Percentiles rank a stretch among this genome's conserved stretches.
These are phyloP conservation scores for Hexamita inflata DNA, from an alignment of 208 protist genomes.

Conservation along the genomic window DNA sequence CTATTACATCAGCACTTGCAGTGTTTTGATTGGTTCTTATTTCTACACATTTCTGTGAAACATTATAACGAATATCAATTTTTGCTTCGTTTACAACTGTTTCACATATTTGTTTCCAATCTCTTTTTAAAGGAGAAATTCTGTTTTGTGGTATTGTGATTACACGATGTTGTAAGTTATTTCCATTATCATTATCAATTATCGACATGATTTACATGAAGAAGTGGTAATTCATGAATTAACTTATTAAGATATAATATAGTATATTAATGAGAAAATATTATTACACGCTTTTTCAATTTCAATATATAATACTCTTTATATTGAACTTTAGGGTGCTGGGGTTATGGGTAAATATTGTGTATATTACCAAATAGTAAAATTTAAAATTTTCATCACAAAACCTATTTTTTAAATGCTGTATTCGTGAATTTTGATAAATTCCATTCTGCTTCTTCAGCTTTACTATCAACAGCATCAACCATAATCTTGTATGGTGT, in stretches of 20 bases:
- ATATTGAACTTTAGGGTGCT: too few relatives aligned
- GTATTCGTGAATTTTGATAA: constrained; percentile 93
- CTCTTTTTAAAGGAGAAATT: constrained; percentile 82
- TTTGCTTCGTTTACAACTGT: constrained; percentile 92
- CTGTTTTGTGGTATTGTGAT: constrained; percentile 62
- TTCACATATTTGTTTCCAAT: constrained; percentile 92
- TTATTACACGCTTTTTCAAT: too few relatives aligned
- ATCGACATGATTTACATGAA: too few relatives aligned
- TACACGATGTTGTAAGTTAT: too few relatives aligned
- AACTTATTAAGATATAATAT: too few relatives aligned
- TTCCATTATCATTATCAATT: too few relatives aligned
- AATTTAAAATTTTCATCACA: too few relatives aligned
- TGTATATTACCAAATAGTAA: too few relatives aligned
- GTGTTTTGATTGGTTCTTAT: constrained; percentile 65
- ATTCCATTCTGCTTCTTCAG: constrained; percentile 91
- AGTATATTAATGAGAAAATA: too few relatives aligned
- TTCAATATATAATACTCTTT: too few relatives aligned
- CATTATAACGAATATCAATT: constrained; percentile 94
- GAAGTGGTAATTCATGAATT: too few relatives aligned
- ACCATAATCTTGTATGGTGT: constrained; percentile 80
- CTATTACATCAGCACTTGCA: constrained; percentile 59
- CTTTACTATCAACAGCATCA: constrained; percentile 60
- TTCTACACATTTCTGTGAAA: constrained; percentile 75
- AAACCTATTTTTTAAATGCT: constrained; percentile 70
- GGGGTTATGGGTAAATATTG: too few relatives aligned